phyloP scores from a whole-genome alignment of 257 asterid genomes.

The Solanum pinnatisectum region DNA sequence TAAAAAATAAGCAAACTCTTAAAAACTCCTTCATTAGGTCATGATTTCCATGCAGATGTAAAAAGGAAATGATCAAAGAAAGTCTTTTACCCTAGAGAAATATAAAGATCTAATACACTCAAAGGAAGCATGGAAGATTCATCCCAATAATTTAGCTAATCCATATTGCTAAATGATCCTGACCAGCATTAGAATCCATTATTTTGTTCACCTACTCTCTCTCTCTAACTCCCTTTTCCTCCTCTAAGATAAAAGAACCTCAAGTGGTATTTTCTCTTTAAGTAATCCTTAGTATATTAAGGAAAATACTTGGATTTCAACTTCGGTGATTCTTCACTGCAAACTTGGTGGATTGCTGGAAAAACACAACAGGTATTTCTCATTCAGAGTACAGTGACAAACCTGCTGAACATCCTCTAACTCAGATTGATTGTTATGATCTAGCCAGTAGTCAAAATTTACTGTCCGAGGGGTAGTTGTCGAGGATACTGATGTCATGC shows the following conservation, averaged over 20 bases:
- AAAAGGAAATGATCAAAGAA: background rate
- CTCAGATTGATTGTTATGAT: conserved; percentile 52
- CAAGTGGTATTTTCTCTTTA: background rate
- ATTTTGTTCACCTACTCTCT: background rate
- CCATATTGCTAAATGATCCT: background rate
- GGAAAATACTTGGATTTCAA: background rate
- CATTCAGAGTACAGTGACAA: conserved; percentile 16
- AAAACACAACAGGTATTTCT: background rate
- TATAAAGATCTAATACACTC: background rate
- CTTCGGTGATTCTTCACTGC: background rate
- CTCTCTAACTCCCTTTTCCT: background rate
- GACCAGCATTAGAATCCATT: background rate
- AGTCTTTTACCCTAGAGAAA: background rate
- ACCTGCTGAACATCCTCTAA: conserved; percentile 82
- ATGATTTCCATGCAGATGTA: background rate
- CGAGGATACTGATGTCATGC: conserved; percentile 80
- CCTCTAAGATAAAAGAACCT: background rate
- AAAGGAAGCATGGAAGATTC: background rate
- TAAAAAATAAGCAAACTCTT: background rate
- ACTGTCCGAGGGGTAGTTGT: conserved; percentile 84
- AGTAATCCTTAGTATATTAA: background rate
- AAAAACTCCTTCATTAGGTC: background rate
- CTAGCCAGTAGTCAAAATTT: conserved; percentile 70
- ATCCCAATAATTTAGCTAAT: background rate
- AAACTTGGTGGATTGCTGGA: background rate